A percentile compares a stretch with the other conserved stretches of the same genome.
phyloP scores from a whole-genome alignment of 225 moss, liverwort and hornwort genomes.

The Straminergon stramineum region DNA sequence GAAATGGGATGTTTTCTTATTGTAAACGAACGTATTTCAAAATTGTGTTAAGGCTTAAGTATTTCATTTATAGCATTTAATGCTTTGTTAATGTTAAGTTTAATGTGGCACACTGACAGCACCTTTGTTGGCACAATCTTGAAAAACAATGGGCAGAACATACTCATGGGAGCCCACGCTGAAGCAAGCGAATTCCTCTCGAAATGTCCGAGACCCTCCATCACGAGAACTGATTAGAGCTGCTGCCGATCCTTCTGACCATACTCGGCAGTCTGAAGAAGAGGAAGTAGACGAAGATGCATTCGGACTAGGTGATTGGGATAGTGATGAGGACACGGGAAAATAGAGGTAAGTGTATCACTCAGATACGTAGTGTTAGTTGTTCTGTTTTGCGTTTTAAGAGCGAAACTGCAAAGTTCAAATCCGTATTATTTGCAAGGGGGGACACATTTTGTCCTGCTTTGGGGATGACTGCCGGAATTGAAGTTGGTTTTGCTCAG shows the following conservation, averaged over 20 bases:
- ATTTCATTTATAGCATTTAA: background rate
- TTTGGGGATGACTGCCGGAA: background rate
- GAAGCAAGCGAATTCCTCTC: background rate
- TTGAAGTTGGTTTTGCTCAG: background rate
- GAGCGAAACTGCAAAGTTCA: background rate
- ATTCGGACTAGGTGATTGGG: conserved; percentile 73
- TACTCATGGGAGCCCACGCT: conserved; percentile 2
- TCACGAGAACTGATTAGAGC: conserved; percentile 5
- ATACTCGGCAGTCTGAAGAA: conserved; percentile 1
- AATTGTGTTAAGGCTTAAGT: background rate
- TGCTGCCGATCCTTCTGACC: background rate
- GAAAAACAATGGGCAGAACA: background rate
- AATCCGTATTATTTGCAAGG: background rate
- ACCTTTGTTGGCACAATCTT: background rate
- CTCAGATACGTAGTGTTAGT: background rate
- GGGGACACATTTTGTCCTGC: background rate
- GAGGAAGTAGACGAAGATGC: conserved; percentile 15
- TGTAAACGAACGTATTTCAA: background rate
- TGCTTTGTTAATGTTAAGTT: background rate
- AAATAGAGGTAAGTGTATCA: background rate
- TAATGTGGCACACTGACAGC: background rate
- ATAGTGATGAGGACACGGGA: conserved; percentile 48
- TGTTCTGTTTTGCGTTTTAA: background rate
- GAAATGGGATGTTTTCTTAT: background rate
- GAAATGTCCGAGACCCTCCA: background rate